Conservation (phyloP, 1,284 basidiomycete genomes). For the Erythrobasidium hasegawianum region DNA sequence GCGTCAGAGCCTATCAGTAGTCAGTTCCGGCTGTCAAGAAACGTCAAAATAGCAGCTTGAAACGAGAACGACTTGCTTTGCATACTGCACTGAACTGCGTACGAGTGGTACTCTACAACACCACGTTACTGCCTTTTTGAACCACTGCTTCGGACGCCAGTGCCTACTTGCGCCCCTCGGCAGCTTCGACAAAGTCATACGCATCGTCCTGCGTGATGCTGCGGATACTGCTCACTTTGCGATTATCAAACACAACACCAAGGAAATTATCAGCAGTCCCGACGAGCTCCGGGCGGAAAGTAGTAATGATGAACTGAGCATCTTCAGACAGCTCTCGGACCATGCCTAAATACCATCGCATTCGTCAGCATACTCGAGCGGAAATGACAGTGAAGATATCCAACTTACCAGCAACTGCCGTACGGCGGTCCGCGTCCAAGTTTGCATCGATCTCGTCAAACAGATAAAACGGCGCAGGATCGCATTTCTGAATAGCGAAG, state of each 20-base stretch:
- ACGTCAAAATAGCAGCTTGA: too few species aligned
- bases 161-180: conserved; percentile 19
- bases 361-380: neutral
- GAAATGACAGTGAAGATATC: conserved; percentile 4
- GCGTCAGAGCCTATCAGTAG: too few species aligned
- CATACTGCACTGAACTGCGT: too few species aligned
- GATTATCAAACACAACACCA: conserved; percentile 96
- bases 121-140: too few species aligned
- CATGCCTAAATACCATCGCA: conserved; percentile 62
- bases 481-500: conserved; percentile 98
- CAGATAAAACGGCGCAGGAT: conserved; percentile 97
- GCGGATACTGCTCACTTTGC: conserved; percentile 78
- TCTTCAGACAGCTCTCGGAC: conserved; percentile 80
- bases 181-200: conserved; percentile 74
- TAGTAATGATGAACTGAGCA: conserved; percentile 97
- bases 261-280: conserved; percentile 93
- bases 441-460: conserved; percentile 99
- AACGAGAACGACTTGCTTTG: too few species aligned
- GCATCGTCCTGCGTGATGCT: conserved; percentile 78
- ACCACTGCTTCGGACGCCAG: too few species aligned
- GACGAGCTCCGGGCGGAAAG: conserved; percentile 96
- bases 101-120: too few species aligned
- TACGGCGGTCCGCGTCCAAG: conserved; percentile 94
- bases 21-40: too few species aligned
- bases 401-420: conserved; percentile 83